These are phyloP conservation scores for Penicillium sp. DNA, from an alignment of 2,329 filamentous ascomycete genomes.

Conservation along the genomic window DNA sequence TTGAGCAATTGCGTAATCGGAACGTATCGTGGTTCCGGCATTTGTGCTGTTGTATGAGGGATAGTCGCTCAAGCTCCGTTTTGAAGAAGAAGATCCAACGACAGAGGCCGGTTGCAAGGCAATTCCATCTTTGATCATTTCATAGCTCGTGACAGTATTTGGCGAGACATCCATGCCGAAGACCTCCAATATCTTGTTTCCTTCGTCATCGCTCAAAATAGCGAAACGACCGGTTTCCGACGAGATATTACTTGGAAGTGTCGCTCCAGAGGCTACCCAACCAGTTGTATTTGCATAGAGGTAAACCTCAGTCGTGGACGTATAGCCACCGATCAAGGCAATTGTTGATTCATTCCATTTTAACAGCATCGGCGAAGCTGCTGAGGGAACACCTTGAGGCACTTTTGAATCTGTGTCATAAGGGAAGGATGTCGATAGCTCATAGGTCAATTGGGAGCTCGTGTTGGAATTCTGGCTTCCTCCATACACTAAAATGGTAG, in stretches of 20 bases:
- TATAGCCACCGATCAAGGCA: slow-evolving; percentile 71
- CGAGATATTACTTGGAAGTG: slow-evolving; percentile 60
- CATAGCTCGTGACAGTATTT: slow-evolving; percentile 70
- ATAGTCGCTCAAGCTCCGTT: slow-evolving; percentile 59
- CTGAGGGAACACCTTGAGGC: slow-evolving; percentile 59
- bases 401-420: slow-evolving; percentile 62
- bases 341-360: slow-evolving; percentile 71
- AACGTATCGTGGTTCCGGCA: slow-evolving; percentile 65
- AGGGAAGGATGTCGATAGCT: slow-evolving; percentile 66
- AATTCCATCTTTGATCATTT: slow-evolving; percentile 63
- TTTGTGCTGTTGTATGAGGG: slow-evolving; percentile 75
- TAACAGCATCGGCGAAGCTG: slow-evolving; percentile 69
- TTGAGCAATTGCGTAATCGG: slow-evolving; percentile 71
- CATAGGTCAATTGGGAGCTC: slow-evolving; percentile 72
- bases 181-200: slow-evolving; percentile 73
- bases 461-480: slow-evolving; percentile 58
- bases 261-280: slow-evolving; percentile 69
- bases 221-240: slow-evolving; percentile 60
- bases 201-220: slow-evolving; percentile 70
- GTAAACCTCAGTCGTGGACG: slow-evolving; percentile 67
- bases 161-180: slow-evolving; percentile 75
- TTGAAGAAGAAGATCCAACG: slow-evolving; percentile 42
- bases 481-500: slow-evolving; percentile 77
- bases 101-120: slow-evolving; percentile 52
- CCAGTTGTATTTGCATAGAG: slow-evolving; percentile 61